Base-by-base conservation (phyloP, 495 filamentous ascomycete genomes). In the Filosporella fistucella region DNA sequence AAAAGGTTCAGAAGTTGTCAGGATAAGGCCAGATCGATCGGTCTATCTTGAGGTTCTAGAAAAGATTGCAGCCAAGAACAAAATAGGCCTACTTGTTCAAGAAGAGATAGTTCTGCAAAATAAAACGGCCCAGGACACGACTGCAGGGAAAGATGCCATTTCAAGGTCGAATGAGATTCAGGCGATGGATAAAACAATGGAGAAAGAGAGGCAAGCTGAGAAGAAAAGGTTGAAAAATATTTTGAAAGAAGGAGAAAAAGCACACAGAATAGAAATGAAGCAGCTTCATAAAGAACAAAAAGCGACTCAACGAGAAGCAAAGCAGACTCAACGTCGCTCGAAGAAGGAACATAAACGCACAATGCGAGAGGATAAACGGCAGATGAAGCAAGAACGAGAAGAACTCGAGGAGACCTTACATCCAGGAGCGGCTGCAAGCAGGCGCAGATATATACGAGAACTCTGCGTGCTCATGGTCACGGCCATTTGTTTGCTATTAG, bases 81-180 rank as follows among this genome's bases (percentile, higher is more conserved):
- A 41, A 22, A 34, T 53, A 4, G 45, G 33, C 21, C 45, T 58
- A 13, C 22, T 35, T 16, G 38, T 56, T 35, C 53, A 56, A 40
- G 29, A 56, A 22, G 47, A 58, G 26, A 52, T 56, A 30, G 46
- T 56, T 1, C 11, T 51, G 13, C 44, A 51, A 12, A 43, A 43
- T 33, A 28, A 41, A 41, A 30, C 23, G 16, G 42, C 51, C 12
- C 33, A 40, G 16, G 52, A 51, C 20, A 57, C 45, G 7, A 38
- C 25, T 54, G 44, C n/a, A 5, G 40, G 40, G 36, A 28, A 42
- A 28, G 28, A 28, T n/a, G 22, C 39, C 3, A 42, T 25, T 13
- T 28, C 39, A 28, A 39, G 36, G 36, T 21, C 36, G 13, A 42
- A 23, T 23, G 24, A 42, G 39, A 42, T 42, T 29, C 39, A 25